Evolutionary conservation across 148 eudicot genomes (phyloP), one percentile per base, ranked within the genome.

Genomic region (Fallopia convolvulus): DNA sequence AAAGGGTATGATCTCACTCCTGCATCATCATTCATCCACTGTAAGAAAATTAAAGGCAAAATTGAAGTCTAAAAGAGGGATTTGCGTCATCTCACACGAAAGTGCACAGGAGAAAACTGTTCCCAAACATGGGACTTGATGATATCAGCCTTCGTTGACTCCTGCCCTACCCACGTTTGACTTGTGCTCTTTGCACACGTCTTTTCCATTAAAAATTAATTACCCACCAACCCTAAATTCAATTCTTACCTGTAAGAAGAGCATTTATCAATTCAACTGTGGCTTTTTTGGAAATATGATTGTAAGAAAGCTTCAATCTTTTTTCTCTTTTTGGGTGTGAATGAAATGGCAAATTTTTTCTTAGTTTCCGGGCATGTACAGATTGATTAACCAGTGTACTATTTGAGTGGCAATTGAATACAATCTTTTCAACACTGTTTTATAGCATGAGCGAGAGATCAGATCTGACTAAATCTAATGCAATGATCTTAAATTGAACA

Each of bases 401-500:
- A 18, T 5, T 15, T 49, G 3, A 10, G 13, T 49, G 48, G 7
- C 48, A 49, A 12, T 12, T 53, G 60, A 15, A 53, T 18, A 15
- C 20, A 17, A 9, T 21, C 68, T 60, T 2, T 60, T 60, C 20
- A 66, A 66, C 72, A 66, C 41, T 66, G 72, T 66, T 14, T 32
- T 66, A 66, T 66, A 63, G 70, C 70, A 63, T 63, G 71, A 33
- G 41, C 30, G 30, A 32, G 41, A 1, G 42, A 66, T 66, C 71
- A 66, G 71, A 61, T 33, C 71, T 66, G 71, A 66, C 71, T 32
- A 66, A 4, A 66, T 66, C 44, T 32, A 5, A 66, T 66, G 33
- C 71, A 66, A 66, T 66, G 40, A 66, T 66, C 71, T 32, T 66
- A 66, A 66, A 66, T 66, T 66, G 9, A 66, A 66, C 30, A 26